phyloP scores from a whole-genome alignment of 2,329 filamentous ascomycete genomes.

The Thielaviopsis punctulata region DNA sequence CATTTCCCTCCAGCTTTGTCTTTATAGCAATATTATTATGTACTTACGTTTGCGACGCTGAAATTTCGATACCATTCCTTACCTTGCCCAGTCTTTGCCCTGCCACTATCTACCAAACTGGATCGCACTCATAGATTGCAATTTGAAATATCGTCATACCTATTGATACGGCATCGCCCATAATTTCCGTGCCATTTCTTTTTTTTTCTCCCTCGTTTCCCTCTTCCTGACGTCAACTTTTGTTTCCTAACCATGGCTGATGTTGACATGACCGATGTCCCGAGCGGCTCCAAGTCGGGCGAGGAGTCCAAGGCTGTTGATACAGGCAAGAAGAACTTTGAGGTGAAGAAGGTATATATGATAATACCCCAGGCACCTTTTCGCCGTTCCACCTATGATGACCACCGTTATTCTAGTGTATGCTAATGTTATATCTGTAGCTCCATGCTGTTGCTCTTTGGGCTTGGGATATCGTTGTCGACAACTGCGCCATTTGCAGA shows the following conservation, averaged over 20 bases:
- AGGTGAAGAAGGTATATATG: slow-evolving; percentile 87
- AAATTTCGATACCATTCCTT: not conserved
- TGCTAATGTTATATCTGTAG: slow-evolving; percentile 7
- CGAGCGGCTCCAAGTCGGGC: slow-evolving; percentile 38
- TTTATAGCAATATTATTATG: slow-evolving; percentile 14
- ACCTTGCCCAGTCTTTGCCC: not conserved
- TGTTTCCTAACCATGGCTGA: slow-evolving; percentile 55
- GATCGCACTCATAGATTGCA: not conserved
- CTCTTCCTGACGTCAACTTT: not conserved
- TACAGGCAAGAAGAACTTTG: slow-evolving; percentile 84
- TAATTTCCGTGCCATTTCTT: not conserved
- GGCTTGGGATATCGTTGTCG: slow-evolving; percentile 99
- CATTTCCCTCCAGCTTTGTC: slow-evolving; percentile 20
- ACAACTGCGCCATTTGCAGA: slow-evolving; percentile 97
- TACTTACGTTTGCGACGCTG: not conserved
- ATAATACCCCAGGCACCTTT: not conserved
- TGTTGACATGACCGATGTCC: slow-evolving; percentile 88
- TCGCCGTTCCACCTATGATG: not conserved
- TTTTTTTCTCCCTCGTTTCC: no score
- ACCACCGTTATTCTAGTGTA: not conserved
- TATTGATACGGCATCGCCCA: not conserved
- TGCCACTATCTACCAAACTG: not conserved
- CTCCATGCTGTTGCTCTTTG: slow-evolving; percentile 75
- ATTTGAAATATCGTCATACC: not conserved
- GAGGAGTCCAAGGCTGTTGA: slow-evolving; percentile 28